Evolutionary conservation across 352 stramenopile species (phyloP).

Genomic region (Phytopythium oedochilum): DNA sequence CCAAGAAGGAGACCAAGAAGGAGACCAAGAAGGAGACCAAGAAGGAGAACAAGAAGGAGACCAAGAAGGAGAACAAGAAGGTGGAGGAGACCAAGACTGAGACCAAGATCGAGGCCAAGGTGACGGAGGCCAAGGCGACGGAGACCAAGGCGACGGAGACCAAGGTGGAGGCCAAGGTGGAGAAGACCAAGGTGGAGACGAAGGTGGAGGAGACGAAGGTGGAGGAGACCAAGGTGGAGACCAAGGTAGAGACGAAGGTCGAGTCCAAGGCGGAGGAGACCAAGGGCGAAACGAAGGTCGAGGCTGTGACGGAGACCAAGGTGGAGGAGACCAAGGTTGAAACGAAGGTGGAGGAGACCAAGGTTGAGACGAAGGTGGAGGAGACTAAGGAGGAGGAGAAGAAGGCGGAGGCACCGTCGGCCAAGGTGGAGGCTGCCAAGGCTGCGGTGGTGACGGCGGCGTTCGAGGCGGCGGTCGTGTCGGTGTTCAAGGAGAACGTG

Average conservation of each 20-base stretch:
- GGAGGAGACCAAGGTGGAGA: background rate
- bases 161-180: constrained; percentile 1
- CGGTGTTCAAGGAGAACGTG: constrained; percentile 25
- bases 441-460: constrained; percentile 23
- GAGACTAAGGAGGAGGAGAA: constrained; percentile 1
- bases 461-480: constrained; percentile 18
- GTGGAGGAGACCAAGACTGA: background rate
- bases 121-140: background rate
- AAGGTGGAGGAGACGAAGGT: constrained; percentile 5
- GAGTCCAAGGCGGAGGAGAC: background rate
- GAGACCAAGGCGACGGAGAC: background rate
- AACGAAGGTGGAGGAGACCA: background rate
- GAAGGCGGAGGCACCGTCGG: constrained; percentile 6
- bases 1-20: background rate
- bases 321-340: constrained; percentile 1
- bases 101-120: background rate
- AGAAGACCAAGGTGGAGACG: constrained; percentile 5
- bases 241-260: background rate
- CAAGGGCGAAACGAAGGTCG: too few relatives aligned
- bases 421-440: constrained; percentile 22
- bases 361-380: background rate
- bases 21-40: too few relatives aligned
- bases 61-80: background rate
- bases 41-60: too few relatives aligned
- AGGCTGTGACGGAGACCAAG: constrained; percentile 6